phyloP scores from a whole-genome alignment of 2,329 filamentous ascomycete species.

The Verticillium dahliae region DNA sequence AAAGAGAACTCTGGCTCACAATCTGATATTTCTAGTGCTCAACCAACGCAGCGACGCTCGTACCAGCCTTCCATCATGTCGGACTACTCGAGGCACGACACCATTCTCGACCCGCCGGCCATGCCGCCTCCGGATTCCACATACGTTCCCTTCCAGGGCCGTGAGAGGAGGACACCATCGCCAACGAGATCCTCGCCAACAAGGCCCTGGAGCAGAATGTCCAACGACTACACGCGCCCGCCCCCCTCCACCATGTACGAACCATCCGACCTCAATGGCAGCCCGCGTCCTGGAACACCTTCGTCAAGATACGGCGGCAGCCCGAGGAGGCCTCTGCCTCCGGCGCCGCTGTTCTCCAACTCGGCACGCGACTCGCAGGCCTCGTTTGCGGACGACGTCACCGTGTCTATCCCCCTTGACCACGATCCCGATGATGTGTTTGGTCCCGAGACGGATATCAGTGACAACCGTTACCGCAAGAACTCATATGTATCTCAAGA shows the following conservation, averaged over 20 bases:
- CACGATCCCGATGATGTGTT: conserved; percentile 67
- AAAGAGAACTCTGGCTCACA: conserved; percentile 31
- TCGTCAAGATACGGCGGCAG: conserved; percentile 85
- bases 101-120: conserved; percentile 50
- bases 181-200: conserved; percentile 20
- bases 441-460: conserved; percentile 50
- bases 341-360: conserved; percentile 74
- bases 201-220: conserved; percentile 47
- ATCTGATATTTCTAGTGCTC: conserved; percentile 33
- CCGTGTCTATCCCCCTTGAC: conserved; percentile 65
- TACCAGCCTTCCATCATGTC: conserved; percentile 50
- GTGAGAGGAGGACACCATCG: conserved; percentile 19
- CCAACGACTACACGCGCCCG: conserved; percentile 61
- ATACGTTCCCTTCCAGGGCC: conserved; percentile 50
- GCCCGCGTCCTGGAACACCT: conserved; percentile 82
- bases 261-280: conserved; percentile 81
- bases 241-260: conserved; percentile 74
- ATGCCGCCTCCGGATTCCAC: conserved; percentile 59
- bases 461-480: conserved; percentile 42
- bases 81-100: conserved; percentile 30
- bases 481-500: conserved; percentile 53
- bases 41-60: conserved; percentile 31
- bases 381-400: conserved; percentile 59
- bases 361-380: conserved; percentile 37
- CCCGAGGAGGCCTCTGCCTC: conserved; percentile 78